A percentile compares a stretch with the other conserved stretches of the same genome.
These are phyloP conservation scores for Incumbomyces delicatus DNA, from an alignment of 2,329 filamentous ascomycete species.

Conservation along the genomic window DNA sequence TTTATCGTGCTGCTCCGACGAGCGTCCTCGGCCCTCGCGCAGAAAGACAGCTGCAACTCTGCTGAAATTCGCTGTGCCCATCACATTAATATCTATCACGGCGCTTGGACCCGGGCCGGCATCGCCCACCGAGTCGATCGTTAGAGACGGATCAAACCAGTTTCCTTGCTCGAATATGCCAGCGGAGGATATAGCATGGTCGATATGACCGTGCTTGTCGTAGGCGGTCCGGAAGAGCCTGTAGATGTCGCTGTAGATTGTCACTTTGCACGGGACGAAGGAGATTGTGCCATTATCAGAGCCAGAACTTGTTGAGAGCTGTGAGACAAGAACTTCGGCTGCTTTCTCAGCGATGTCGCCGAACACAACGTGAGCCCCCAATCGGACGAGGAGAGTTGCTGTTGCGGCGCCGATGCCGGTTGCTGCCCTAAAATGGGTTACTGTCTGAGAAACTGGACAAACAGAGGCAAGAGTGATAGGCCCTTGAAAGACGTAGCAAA, in stretches of 20 bases:
- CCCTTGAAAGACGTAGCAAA: no score
- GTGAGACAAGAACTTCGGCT: neutral
- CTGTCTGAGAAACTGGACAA: neutral
- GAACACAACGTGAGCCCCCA: constrained; percentile 18
- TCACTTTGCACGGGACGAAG: constrained; percentile 28
- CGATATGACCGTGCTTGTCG: constrained; percentile 33
- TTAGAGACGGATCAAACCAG: constrained; percentile 38
- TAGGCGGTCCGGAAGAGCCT: constrained; percentile 37
- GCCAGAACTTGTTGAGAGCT: constrained; percentile 1
- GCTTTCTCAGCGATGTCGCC: constrained; percentile 10
- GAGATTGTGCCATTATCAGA: constrained; percentile 9
- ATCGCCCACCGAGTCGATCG: constrained; percentile 31
- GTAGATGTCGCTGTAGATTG: constrained; percentile 35
- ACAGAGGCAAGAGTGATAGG: neutral
- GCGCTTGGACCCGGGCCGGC: constrained; percentile 24
- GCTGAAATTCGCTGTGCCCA: constrained; percentile 37
- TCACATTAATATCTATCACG: constrained; percentile 39
- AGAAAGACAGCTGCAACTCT: constrained; percentile 42
- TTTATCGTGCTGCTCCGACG: no score
- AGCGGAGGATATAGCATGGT: constrained; percentile 40
- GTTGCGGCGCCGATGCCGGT: constrained; percentile 19
- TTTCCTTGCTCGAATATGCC: constrained; percentile 36
- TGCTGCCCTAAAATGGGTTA: constrained; percentile 10
- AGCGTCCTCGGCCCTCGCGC: no score
- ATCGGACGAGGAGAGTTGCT: constrained; percentile 13